Base-by-base conservation (phyloP, 306 rosid species). In the Biancaea sappan region DNA sequence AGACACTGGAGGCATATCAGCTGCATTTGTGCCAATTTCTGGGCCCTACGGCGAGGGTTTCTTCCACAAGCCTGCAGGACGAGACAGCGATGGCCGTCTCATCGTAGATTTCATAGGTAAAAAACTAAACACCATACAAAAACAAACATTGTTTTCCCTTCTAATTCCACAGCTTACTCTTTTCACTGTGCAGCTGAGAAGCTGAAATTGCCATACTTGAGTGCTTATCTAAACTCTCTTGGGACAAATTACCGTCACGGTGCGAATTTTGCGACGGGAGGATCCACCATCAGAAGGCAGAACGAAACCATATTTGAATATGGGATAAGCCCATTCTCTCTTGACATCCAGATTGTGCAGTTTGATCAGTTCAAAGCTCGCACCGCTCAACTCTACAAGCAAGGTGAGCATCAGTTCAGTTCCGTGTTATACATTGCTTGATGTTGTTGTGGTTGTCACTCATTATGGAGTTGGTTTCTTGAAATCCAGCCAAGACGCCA, bases 191-290 rank as follows among this genome's bases (percentile, higher is more conserved):
- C 86, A 94, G 97, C 98, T 70, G 96, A 94, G 88, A 68, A 68
- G 37, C 66, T 91, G 6, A 84, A 65, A 15, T 74, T 94, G 83
- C 98, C 94, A 8, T 94, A 94, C 76, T 71, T 94, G 79, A 89
- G 96, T 73, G 98, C 98, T 38, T 94, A 94, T 74, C 66, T 94
- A 85, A 94, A 94, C 75, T 91, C 98, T 19, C 89, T 94, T 1
- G 98, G 96, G 54, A 83, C 94, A 24, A 84, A 83, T 82, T 94
- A 82, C 80, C 81, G 87, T 47, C 92, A 89, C 24, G 98, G 98
- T 8, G 98, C 98, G 0, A 94, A 94, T 71, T 94, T 94, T 21
- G 98, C 97, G 11, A 94, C 98, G 0, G 98, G 98, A 28, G 98
- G 98, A 67, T 91, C 98, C 53, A 94, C 98, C 25, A 82, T 94